These are phyloP conservation scores for Volutella citrinella DNA, from an alignment of 2,329 filamentous ascomycete species.

Conservation along the genomic window DNA sequence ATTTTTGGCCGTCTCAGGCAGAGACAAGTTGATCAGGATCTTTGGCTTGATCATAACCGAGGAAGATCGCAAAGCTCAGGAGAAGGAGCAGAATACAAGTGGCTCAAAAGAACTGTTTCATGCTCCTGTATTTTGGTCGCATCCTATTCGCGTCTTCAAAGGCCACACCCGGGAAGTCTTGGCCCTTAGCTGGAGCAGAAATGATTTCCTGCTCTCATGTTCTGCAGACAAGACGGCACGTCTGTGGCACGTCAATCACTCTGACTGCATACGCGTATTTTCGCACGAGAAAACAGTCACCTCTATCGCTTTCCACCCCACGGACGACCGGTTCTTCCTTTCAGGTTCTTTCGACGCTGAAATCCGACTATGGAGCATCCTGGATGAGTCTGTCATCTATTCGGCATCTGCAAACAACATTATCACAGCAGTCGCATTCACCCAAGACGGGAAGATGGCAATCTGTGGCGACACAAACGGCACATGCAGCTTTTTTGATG, in stretches of 20 bases:
- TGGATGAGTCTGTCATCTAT: slow-evolving; percentile 89
- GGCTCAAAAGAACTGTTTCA: slow-evolving; percentile 62
- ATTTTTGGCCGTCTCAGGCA: slow-evolving; percentile 88
- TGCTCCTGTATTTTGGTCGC: slow-evolving; percentile 83
- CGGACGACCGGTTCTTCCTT: slow-evolving; percentile 93
- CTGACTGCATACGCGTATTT: slow-evolving; percentile 88
- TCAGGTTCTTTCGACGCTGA: slow-evolving; percentile 89
- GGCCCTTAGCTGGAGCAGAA: slow-evolving; percentile 97
- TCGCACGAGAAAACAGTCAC: slow-evolving; percentile 95
- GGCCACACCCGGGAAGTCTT: slow-evolving; percentile 85
- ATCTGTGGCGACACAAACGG: slow-evolving; percentile 88
- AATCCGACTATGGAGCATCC: slow-evolving; percentile 91
- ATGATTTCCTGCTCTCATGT: slow-evolving; percentile 92
- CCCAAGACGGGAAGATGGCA: slow-evolving; percentile 83
- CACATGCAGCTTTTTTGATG: slow-evolving; percentile 86
- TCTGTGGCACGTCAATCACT: slow-evolving; percentile 83
- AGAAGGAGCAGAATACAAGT: slow-evolving; percentile 53
- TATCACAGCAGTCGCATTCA: slow-evolving; percentile 91
- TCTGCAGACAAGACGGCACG: slow-evolving; percentile 98
- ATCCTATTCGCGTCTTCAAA: slow-evolving; percentile 74
- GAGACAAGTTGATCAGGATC: slow-evolving; percentile 79
- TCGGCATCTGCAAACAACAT: slow-evolving; percentile 76
- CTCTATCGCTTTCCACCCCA: slow-evolving; percentile 90
- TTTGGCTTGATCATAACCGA: slow-evolving; percentile 84
- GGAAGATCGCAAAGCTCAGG: slow-evolving; percentile 75